Evolutionary conservation across 1,284 basidiomycete genomes (phyloP), one percentile per base, ranked within the genome.

Genomic region (Flammula alnicola): DNA sequence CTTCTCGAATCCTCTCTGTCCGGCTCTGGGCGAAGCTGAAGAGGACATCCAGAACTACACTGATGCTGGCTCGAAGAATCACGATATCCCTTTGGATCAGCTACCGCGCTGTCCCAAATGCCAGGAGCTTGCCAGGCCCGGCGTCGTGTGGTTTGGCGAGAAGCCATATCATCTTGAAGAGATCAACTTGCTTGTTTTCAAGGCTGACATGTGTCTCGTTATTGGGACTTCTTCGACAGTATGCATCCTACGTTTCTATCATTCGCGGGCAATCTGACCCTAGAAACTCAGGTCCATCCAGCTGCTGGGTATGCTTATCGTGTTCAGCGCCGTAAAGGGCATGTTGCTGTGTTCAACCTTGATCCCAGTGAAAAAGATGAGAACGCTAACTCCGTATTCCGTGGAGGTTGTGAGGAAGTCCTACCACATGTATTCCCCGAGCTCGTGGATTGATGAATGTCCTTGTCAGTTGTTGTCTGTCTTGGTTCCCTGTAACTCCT

Each of bases 141-240:
- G 67, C 1, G 75, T 78, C 1, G 73, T 78, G 4, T 77, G 74
- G 75, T 78, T 77, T 44, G 75, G 71, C 3, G 76, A 76, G 52
- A 50, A 26, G 32, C 66, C 69, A 5, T 48, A 60, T 8, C 55
- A 58, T 5, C 38, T 74, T 22, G 57, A 63, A 37, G 50, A 65
- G 47, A 76, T 77, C 23, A 60, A 67, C 29, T 46, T 51, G 9
- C 40, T 70, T 5, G 59, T 77, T 7, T 47, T 63, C n/a, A 54
- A 62, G 12, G 70, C 70, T 19, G 76, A 78, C 46, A 58, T 78
- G 43, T 68, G 69, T 27, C 57, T 78, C 6, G 70, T 78, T 5
- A 60, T 78, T 23, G 76, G 77, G 7, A 77, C 75, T 7, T 74
- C 71, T 8, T 69, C 69, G 7, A 68, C 66, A 9, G 74, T 69